These are phyloP conservation scores for Boletus rex-veris DNA, from an alignment of 768 basidiomycete species.

Conservation along the genomic window DNA sequence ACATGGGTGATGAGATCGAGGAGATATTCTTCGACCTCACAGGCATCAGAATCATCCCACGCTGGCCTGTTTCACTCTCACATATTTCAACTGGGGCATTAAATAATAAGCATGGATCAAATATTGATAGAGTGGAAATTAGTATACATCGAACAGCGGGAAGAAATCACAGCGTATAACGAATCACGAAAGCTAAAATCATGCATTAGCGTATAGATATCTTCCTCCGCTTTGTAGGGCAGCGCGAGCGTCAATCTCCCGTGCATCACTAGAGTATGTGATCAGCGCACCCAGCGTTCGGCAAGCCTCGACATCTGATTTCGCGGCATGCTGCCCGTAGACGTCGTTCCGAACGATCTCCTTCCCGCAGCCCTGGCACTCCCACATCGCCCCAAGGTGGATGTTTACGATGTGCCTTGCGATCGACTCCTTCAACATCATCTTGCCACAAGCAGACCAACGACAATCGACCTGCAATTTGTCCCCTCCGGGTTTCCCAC, in stretches of 20 bases:
- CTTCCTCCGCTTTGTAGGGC: constrained; percentile 8
- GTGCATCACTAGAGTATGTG: constrained; percentile 4
- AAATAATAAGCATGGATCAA: no score
- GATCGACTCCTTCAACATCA: constrained; percentile 26
- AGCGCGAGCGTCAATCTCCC: not conserved
- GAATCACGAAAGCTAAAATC: not conserved
- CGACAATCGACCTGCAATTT: constrained; percentile 4
- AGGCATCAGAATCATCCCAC: no score
- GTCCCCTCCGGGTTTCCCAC: constrained; percentile 1
- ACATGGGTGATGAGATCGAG: no score
- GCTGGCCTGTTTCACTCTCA: no score
- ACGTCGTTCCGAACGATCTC: constrained; percentile 7
- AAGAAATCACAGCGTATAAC: no score
- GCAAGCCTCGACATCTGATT: constrained; percentile 1
- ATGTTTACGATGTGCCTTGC: constrained; percentile 11
- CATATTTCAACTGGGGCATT: no score
- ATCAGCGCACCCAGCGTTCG: constrained; percentile 5
- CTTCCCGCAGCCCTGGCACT: constrained; percentile 9
- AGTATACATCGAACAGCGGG: no score
- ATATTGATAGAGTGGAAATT: no score
- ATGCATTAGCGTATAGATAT: not conserved
- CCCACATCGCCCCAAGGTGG: constrained; percentile 8
- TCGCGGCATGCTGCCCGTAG: constrained; percentile 4
- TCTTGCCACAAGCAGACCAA: constrained; percentile 14
- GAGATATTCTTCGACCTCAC: no score